Base-by-base conservation (phyloP, 768 basidiomycete genomes). In the Russula brevipes region DNA sequence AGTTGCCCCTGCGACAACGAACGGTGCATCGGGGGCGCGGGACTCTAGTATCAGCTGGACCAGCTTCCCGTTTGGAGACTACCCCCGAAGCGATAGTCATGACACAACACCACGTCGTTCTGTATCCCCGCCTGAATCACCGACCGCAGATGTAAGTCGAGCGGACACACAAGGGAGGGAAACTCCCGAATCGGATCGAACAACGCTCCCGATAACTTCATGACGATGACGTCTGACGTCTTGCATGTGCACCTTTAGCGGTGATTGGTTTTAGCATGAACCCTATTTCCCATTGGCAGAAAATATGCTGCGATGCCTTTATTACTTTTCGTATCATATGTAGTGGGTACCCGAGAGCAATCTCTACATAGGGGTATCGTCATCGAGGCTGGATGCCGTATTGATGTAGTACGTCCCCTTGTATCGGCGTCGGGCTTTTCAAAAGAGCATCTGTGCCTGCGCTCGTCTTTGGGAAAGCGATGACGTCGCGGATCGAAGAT, bases 381-480 rank as follows among this genome's bases (percentile, higher is more conserved):
- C 47, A 64, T 30, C 62, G 54, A 51, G 76, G 72, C 70, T 75
- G 77, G 67, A 91, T 80, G 68, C 84, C 83, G 73, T 91, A 91
- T 71, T 87, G 83, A 66, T 78, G 69, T 57, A 93, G 75, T 39
- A 82, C 76, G 39, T 82, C 79, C 30, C 75, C 71, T 60, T 72
- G 70, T 59, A 86, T 79, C 17, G 81, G 69, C 12, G 90, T 85
- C 45, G 95, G 95, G 74, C 92, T 93, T 75, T 85, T 88, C 80
- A 97, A 94, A 44, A 96, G 83, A 47, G 86, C 83, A 75, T 98
- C 95, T 30, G 85, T 82, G 5, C 95, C 94, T 62, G 77, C 83
- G 45, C 85, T 83, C 8, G 89, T 88, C 79, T 98, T 98, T 9
- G 95, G 95, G 78, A 98, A 98, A 19, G 95, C 95, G 67, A 98